These are phyloP conservation scores for Heterobasidion parviporum DNA, from an alignment of 1,284 basidiomycete genomes.

Conservation along the genomic window DNA sequence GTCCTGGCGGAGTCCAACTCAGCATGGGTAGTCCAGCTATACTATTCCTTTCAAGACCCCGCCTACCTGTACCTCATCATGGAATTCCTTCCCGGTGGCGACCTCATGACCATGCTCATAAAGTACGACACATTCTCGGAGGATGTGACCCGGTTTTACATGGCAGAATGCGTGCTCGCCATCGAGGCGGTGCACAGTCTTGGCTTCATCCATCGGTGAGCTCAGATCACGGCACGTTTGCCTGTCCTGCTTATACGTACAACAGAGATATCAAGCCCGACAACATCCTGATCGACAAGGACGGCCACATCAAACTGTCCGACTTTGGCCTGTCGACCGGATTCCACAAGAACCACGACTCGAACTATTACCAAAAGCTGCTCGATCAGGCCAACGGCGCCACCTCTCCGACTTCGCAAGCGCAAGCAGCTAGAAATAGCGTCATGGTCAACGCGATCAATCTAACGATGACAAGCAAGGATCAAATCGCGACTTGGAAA, in stretches of 20 bases:
- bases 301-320: conserved; percentile 95
- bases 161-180: conserved; percentile 96
- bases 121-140: conserved; percentile 99
- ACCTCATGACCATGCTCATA: conserved; percentile 99
- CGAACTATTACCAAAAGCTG: conserved; percentile 89
- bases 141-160: conserved; percentile 98
- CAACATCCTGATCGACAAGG: conserved; percentile 96
- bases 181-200: conserved; percentile 98
- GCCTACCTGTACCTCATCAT: conserved; percentile 96
- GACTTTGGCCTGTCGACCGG: conserved; percentile 98
- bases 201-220: conserved; percentile 96
- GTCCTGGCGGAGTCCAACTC: conserved; percentile 97
- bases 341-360: conserved; percentile 95
- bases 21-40: conserved; percentile 96
- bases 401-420: conserved; percentile 27
- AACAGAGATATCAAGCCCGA: conserved; percentile 96
- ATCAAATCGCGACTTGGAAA: conserved; percentile 98
- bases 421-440: conserved; percentile 70
- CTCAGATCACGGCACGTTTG: conserved; percentile 5
- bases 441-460: conserved; percentile 96
- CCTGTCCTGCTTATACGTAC: conserved; percentile 1
- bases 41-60: conserved; percentile 98
- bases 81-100: conserved; percentile 98
- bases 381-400: conserved; percentile 46
- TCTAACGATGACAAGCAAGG: conserved; percentile 85